Percentiles rank a stretch among this genome's conserved stretches.
These are phyloP conservation scores for Cryoendolithus antarcticus DNA, from an alignment of 2,329 filamentous ascomycete genomes.

Conservation along the genomic window DNA sequence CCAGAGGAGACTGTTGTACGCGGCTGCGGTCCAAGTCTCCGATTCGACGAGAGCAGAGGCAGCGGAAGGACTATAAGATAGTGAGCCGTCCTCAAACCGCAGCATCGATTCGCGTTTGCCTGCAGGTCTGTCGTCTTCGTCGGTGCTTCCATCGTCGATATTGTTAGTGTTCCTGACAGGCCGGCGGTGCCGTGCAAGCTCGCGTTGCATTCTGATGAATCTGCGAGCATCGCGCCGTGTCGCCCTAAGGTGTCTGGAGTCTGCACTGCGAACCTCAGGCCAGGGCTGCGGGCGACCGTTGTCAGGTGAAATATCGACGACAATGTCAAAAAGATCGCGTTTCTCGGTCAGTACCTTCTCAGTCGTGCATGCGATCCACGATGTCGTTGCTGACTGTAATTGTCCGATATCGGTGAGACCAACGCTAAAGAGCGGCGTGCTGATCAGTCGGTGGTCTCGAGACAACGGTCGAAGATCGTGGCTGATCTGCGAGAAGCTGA, in stretches of 20 bases:
- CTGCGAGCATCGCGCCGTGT: conserved; percentile 82
- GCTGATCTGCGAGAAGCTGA: no score
- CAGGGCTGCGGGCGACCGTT: conserved; percentile 38
- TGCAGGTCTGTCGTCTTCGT: no score
- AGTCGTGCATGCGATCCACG: conserved; percentile 92
- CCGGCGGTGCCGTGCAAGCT: conserved; percentile 9
- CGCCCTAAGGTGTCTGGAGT: conserved; percentile 59
- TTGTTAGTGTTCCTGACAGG: no score
- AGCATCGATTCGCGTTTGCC: no score
- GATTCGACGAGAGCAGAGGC: conserved; percentile 37
- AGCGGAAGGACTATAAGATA: no score
- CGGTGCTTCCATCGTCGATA: no score
- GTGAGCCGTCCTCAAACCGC: no score
- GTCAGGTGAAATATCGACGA: conserved; percentile 63
- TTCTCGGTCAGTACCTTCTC: conserved; percentile 87
- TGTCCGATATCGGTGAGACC: conserved; percentile 80
- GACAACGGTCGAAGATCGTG: no score
- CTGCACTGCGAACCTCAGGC: conserved; percentile 58
- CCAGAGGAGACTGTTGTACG: conserved; percentile 79
- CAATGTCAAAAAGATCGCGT: conserved; percentile 73
- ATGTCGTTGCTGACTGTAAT: conserved; percentile 51
- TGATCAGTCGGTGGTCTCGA: background rate
- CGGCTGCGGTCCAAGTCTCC: conserved; percentile 55
- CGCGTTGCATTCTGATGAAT: conserved; percentile 52
- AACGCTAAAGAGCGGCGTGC: conserved; percentile 68